Conservation (phyloP, 192 early-diverging fungal genomes). For the Podila horticola region DNA sequence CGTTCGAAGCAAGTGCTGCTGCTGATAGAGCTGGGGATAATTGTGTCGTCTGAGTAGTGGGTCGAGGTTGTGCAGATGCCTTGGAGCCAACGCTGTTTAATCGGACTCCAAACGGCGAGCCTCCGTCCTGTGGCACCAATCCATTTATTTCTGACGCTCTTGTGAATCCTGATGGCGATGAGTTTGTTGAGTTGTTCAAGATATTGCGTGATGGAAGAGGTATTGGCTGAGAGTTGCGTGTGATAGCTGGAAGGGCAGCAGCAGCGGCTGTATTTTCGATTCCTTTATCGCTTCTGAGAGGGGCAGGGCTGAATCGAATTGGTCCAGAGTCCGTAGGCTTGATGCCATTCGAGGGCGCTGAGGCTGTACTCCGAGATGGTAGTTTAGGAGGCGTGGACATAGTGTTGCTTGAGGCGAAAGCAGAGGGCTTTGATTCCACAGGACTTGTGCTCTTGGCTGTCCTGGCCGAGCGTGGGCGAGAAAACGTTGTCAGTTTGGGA, state of each 20-base stretch:
- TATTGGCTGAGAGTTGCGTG: constrained; percentile 32
- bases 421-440: neutral
- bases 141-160: neutral
- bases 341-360: neutral
- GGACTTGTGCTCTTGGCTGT: constrained; percentile 26
- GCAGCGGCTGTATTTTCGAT: neutral
- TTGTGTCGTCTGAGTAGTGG: neutral
- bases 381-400: constrained; percentile 30
- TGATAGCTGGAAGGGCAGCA: constrained; percentile 24
- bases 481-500: constrained; percentile 46
- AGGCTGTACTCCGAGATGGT: constrained; percentile 8
- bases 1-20: constrained; percentile 5
- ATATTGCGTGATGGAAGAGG: constrained; percentile 23
- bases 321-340: constrained; percentile 17
- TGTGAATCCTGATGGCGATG: neutral
- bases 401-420: neutral
- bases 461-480: constrained; percentile 55
- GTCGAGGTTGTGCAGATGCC: neutral
- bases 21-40: constrained; percentile 24
- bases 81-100: constrained; percentile 28
- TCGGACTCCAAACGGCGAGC: constrained; percentile 29
- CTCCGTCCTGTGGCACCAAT: neutral
- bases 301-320: constrained; percentile 31
- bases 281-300: neutral
- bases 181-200: neutral